phyloP scores from a whole-genome alignment of 2,329 filamentous ascomycete species.

The Ceratocystis colombiana region DNA sequence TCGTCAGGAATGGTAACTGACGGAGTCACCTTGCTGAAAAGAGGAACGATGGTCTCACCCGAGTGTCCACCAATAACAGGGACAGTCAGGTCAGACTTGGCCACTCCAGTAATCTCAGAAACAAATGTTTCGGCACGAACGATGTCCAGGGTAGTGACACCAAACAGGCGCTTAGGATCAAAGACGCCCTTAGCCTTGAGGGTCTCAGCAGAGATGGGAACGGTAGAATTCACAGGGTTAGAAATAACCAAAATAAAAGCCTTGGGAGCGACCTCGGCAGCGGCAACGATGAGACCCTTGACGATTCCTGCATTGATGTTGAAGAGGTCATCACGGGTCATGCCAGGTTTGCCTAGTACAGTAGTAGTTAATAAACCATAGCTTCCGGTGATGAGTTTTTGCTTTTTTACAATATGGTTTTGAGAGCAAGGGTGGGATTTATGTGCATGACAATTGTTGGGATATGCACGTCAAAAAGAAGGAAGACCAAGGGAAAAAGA shows the following conservation, averaged over 20 bases:
- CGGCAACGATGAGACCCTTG: slow-evolving; percentile 79
- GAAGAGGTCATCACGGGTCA: slow-evolving; percentile 99
- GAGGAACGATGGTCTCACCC: slow-evolving; percentile 92
- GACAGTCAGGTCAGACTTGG: slow-evolving; percentile 70
- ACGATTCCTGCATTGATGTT: slow-evolving; percentile 99
- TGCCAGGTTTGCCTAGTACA: slow-evolving; percentile 81
- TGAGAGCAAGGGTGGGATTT: not conserved
- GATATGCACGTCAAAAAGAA: slow-evolving; percentile 14
- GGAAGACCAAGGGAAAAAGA: slow-evolving; percentile 11
- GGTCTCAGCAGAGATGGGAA: slow-evolving; percentile 93
- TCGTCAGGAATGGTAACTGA: slow-evolving; percentile 71
- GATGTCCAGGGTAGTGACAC: slow-evolving; percentile 96
- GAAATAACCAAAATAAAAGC: slow-evolving; percentile 95
- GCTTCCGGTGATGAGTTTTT: not conserved
- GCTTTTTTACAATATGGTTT: not conserved
- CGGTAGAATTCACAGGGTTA: slow-evolving; percentile 98
- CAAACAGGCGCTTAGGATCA: slow-evolving; percentile 90
- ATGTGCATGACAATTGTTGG: slow-evolving; percentile 7
- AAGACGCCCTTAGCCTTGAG: slow-evolving; percentile 90
- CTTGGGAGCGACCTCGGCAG: slow-evolving; percentile 81
- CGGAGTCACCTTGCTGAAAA: slow-evolving; percentile 86
- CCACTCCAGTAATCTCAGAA: slow-evolving; percentile 69
- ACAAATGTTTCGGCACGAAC: slow-evolving; percentile 97
- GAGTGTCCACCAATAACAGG: slow-evolving; percentile 96
- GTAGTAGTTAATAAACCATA: slow-evolving; percentile 28